phyloP scores from a whole-genome alignment of 2,329 filamentous ascomycete genomes.

The Graphiopsis chlorocephala region DNA sequence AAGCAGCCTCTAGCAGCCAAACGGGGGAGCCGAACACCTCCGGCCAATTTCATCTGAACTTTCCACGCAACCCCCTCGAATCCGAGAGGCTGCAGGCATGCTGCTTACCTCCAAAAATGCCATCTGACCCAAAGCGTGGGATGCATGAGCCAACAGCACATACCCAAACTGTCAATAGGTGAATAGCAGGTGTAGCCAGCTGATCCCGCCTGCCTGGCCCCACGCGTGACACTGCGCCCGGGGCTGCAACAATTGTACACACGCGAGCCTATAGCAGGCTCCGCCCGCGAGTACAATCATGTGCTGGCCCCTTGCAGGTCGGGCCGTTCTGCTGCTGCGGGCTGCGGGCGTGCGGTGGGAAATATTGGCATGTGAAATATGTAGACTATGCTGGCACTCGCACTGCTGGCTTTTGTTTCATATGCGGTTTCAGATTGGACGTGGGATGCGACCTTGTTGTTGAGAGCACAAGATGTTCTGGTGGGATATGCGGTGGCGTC shows the following conservation, averaged over 20 bases:
- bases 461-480: slow-evolving; percentile 13
- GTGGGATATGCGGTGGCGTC: slow-evolving; percentile 16
- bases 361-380: neutral
- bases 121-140: slow-evolving; percentile 5
- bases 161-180: neutral
- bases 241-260: neutral
- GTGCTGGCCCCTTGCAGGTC: slow-evolving; percentile 5
- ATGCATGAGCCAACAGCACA: slow-evolving; percentile 3
- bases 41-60: neutral
- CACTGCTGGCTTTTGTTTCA: neutral
- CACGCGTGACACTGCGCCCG: slow-evolving; percentile 5
- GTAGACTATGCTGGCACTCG: neutral
- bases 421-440: slow-evolving; percentile 10
- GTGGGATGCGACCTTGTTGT: slow-evolving; percentile 18
- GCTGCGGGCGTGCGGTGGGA: neutral
- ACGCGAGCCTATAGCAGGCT: neutral
- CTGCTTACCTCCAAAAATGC: neutral
- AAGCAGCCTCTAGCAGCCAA: neutral
- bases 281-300: neutral
- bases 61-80: neutral
- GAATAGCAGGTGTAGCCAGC: neutral
- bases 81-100: neutral
- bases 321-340: neutral
- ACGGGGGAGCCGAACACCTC: slow-evolving; percentile 6
- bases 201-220: neutral